Percentiles rank a stretch among this genome's conserved stretches.
phyloP scores from a whole-genome alignment of 2,329 filamentous ascomycete species.

The Cryphonectria parasitica region DNA sequence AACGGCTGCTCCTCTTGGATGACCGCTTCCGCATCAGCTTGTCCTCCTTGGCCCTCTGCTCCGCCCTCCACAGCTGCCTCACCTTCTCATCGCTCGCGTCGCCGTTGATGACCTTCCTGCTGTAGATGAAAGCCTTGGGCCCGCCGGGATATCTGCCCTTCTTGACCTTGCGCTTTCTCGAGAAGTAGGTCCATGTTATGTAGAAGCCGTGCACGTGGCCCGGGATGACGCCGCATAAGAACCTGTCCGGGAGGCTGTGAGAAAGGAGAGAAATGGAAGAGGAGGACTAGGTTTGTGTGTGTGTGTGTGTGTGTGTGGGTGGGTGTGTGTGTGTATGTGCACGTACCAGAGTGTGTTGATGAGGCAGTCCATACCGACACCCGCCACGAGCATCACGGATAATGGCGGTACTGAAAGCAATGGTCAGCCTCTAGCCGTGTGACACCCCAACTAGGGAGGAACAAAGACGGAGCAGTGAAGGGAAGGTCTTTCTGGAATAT shows the following conservation, averaged over 20 bases:
- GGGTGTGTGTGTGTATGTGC: too few relatives aligned
- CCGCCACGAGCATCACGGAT: slow-evolving; percentile 37
- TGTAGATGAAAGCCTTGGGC: slow-evolving; percentile 25
- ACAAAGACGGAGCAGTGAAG: too few relatives aligned
- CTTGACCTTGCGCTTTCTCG: slow-evolving; percentile 25
- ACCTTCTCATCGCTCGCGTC: slow-evolving; percentile 25
- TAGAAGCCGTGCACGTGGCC: slow-evolving; percentile 29
- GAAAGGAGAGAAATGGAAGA: background rate
- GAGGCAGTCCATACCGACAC: slow-evolving; percentile 60
- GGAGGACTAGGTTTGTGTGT: background rate
- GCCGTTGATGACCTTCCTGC: slow-evolving; percentile 23
- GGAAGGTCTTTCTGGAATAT: too few relatives aligned
- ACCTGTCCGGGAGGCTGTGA: background rate
- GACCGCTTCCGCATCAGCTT: slow-evolving; percentile 8
- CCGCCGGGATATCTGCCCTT: slow-evolving; percentile 27
- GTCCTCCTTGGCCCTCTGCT: slow-evolving; percentile 21
- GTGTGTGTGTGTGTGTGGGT: too few relatives aligned
- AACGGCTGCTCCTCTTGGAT: background rate
- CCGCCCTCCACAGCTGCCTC: slow-evolving; percentile 21
- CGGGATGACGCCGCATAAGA: slow-evolving; percentile 28
- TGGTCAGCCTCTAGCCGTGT: background rate
- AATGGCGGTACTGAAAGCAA: slow-evolving; percentile 21
- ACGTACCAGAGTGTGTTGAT: slow-evolving; percentile 45
- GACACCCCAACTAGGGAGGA: background rate
- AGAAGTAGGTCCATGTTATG: slow-evolving; percentile 27